These are phyloP conservation scores for Mycosarcoma maydis DNA, from an alignment of 1,284 basidiomycete species.

Conservation along the genomic window DNA sequence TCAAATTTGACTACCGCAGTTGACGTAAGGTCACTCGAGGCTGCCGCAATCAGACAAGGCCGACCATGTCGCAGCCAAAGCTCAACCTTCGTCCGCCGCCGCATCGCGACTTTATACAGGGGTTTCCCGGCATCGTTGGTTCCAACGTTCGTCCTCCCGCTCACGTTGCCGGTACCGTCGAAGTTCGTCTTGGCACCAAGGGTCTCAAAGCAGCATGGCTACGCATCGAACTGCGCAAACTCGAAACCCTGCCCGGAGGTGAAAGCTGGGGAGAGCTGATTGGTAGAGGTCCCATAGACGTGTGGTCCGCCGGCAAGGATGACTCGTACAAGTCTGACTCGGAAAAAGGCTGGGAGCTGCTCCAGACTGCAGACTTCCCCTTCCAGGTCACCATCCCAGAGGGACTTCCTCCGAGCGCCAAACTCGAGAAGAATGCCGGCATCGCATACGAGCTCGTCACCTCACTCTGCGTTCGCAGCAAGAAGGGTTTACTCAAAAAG, in stretches of 20 bases:
- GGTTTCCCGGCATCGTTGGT: slow-evolving; percentile 62
- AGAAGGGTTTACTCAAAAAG: slow-evolving; percentile 53
- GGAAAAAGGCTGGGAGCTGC: slow-evolving; percentile 51
- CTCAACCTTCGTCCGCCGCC: slow-evolving; percentile 57
- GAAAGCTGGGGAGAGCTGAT: slow-evolving; percentile 65
- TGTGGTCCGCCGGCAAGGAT: slow-evolving; percentile 53
- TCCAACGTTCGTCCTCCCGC: slow-evolving; percentile 53
- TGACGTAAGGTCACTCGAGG: background rate
- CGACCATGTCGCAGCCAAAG: slow-evolving; percentile 48
- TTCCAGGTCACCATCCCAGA: slow-evolving; percentile 61
- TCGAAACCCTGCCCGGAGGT: slow-evolving; percentile 60
- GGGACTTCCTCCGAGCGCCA: slow-evolving; percentile 60
- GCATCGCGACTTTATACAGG: slow-evolving; percentile 62
- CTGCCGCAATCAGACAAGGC: slow-evolving; percentile 7
- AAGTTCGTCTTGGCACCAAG: slow-evolving; percentile 56
- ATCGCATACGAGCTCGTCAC: slow-evolving; percentile 64
- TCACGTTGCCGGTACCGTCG: slow-evolving; percentile 60
- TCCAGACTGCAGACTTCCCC: slow-evolving; percentile 53
- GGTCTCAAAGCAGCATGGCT: slow-evolving; percentile 63
- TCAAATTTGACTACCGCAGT: background rate
- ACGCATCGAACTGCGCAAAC: slow-evolving; percentile 64
- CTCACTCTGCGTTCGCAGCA: slow-evolving; percentile 55
- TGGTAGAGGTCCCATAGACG: slow-evolving; percentile 61
- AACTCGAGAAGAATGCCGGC: slow-evolving; percentile 60
- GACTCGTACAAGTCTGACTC: slow-evolving; percentile 40